Base-by-base conservation (phyloP, 148 eudicot genomes). In the Camellia granthamiana region DNA sequence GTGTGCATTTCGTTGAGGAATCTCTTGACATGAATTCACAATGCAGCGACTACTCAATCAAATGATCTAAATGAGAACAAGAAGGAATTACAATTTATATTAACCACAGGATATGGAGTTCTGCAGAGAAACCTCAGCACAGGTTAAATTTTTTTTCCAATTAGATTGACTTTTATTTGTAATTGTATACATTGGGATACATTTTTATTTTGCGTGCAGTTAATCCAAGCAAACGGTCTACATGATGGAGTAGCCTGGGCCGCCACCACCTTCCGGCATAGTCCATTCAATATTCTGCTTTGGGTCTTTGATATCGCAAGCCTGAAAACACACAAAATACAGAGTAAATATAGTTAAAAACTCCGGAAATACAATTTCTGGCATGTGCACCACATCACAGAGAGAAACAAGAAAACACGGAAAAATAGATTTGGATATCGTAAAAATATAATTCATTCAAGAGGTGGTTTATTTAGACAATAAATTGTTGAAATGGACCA, bases 211-310 rank as follows among this genome's bases (percentile, higher is more conserved):
- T 1, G 18, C 8, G 51, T 13, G 59, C 16, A 21, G 10, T 7
- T 9, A 49, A 72, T 19, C 42, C 5, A 46, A 69, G 30, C 23
- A 46, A 46, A 51, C 5, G 5, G 60, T 83, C 87, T 93, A 95
- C 98, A 95, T 93, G 43, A 90, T 87, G 7, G 99, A 83, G 88
- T 96, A 96, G 69, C 93, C 95, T 4, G 99, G 99, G 72, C 99
- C 99, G 11, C 99, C 99, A 0, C 99, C 95, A 16, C 99, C 99
- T 81, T 96, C 23, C 98, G 99, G 99, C 75, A 96, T 98, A 10
- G 92, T 92, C 99, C 99, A 96, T 78, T 92, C 88, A 23, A 16
- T 96, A 81, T 96, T 96, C 89, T 92, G 97, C 84, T 87, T 90
- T 8, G 99, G 99, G 65, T 96, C 99, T 87, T 96, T 96, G 76